Conservation (phyloP, 192 early-diverging fungal genomes). For the Mortierella hygrophila region DNA sequence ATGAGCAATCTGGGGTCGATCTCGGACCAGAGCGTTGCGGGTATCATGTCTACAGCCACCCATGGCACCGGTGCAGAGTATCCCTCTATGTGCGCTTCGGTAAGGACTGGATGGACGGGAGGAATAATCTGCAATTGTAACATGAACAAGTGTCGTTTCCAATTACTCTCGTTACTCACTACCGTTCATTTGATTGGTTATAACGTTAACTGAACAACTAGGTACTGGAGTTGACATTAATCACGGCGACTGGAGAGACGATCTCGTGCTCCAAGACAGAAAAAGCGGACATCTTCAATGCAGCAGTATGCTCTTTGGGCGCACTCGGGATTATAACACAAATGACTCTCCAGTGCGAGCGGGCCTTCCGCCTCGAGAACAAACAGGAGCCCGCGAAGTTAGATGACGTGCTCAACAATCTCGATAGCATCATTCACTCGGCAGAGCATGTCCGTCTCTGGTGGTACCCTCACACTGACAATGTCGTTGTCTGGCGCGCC, state of each 20-base stretch:
- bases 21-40: slow-evolving; percentile 81
- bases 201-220: slow-evolving; percentile 25
- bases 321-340: slow-evolving; percentile 77
- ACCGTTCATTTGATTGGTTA: not conserved
- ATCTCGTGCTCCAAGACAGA: slow-evolving; percentile 63
- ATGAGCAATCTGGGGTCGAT: slow-evolving; percentile 80
- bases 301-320: slow-evolving; percentile 76
- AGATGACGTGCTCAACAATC: slow-evolving; percentile 64
- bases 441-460: slow-evolving; percentile 83
- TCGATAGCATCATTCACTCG: slow-evolving; percentile 65
- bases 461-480: slow-evolving; percentile 85
- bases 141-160: not conserved
- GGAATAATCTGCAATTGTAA: not conserved
- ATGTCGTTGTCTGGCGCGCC: slow-evolving; percentile 75
- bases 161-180: not conserved
- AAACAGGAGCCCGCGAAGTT: slow-evolving; percentile 73
- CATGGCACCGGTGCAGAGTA: slow-evolving; percentile 79
- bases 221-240: slow-evolving; percentile 69
- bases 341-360: slow-evolving; percentile 76
- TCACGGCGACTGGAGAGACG: slow-evolving; percentile 66
- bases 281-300: slow-evolving; percentile 70
- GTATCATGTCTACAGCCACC: slow-evolving; percentile 78
- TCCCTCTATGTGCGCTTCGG: slow-evolving; percentile 68
- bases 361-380: slow-evolving; percentile 73
- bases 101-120: slow-evolving; percentile 25